Conservation (phyloP, 2,329 filamentous ascomycete genomes). For the Fusarium abutilonis region DNA sequence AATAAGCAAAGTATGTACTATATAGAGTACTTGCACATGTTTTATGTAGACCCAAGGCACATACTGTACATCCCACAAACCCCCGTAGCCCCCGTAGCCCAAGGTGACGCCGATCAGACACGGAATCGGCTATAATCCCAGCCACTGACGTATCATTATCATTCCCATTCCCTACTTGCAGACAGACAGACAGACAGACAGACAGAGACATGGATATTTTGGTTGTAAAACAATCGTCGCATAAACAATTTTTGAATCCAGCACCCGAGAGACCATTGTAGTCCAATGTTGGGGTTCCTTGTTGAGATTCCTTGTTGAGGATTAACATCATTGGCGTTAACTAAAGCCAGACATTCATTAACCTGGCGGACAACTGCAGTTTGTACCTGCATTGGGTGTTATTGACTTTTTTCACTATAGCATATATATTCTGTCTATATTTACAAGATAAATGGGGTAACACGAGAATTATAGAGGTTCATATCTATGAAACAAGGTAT, state of each 20-base stretch:
- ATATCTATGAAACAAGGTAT: conserved; percentile 18
- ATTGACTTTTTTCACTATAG: conserved; percentile 9
- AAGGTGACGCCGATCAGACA: conserved; percentile 13
- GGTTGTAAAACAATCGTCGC: not conserved
- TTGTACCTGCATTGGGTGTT: conserved; percentile 9
- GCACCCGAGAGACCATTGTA: not conserved
- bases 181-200: too few relatives aligned
- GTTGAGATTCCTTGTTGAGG: not conserved
- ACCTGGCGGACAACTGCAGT: not conserved
- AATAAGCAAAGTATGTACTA: too few relatives aligned
- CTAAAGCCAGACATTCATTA: not conserved
- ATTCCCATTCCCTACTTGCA: too few relatives aligned
- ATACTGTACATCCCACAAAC: conserved; percentile 3
- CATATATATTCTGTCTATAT: conserved; percentile 22
- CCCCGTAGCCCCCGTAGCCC: not conserved
- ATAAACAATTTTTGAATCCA: not conserved
- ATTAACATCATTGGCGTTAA: too few relatives aligned
- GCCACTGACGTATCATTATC: conserved; percentile 32
- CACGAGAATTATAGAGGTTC: conserved; percentile 23
- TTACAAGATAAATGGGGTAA: conserved; percentile 19
- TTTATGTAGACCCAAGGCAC: conserved; percentile 3
- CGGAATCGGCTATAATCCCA: conserved; percentile 11
- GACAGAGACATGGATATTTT: conserved; percentile 3
- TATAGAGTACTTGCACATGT: not conserved
- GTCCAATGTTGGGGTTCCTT: too few relatives aligned